These are phyloP conservation scores for Phytophthora cactorum DNA, from an alignment of 352 stramenopile genomes.

Conservation along the genomic window DNA sequence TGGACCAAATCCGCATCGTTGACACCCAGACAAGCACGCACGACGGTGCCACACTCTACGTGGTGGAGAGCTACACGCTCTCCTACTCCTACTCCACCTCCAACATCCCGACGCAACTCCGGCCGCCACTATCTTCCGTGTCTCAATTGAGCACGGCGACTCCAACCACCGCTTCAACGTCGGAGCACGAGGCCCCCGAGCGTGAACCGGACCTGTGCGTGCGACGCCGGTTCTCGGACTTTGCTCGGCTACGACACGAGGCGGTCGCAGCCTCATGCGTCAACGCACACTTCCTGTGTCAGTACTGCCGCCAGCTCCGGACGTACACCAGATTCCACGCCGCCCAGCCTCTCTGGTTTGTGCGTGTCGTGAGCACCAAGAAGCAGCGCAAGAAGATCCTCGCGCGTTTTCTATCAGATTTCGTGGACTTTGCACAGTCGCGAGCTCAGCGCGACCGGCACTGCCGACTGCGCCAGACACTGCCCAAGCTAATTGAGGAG, in stretches of 20 bases:
- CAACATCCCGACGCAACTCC: slow-evolving; percentile 17
- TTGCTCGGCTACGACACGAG: slow-evolving; percentile 34
- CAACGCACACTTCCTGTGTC: slow-evolving; percentile 55
- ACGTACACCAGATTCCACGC: slow-evolving; percentile 48
- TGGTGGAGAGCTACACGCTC: slow-evolving; percentile 42
- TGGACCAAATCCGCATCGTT: slow-evolving; percentile 47
- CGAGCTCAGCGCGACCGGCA: slow-evolving; percentile 24
- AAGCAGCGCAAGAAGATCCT: slow-evolving; percentile 55
- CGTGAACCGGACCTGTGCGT: slow-evolving; percentile 28
- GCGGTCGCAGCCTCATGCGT: slow-evolving; percentile 33
- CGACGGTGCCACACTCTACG: slow-evolving; percentile 42
- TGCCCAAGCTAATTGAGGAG: slow-evolving; percentile 41
- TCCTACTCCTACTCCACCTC: slow-evolving; percentile 22
- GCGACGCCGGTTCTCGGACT: slow-evolving; percentile 36
- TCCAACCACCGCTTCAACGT: slow-evolving; percentile 13
- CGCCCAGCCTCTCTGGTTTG: slow-evolving; percentile 43
- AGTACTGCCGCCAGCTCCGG: slow-evolving; percentile 55
- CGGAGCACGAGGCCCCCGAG: slow-evolving; percentile 14
- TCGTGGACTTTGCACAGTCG: slow-evolving; percentile 41
- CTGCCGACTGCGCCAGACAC: slow-evolving; percentile 36
- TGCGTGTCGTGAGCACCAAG: slow-evolving; percentile 36
- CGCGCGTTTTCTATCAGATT: slow-evolving; percentile 45
- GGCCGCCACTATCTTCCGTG: slow-evolving; percentile 1
- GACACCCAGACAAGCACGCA: slow-evolving; percentile 28
- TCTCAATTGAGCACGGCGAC: slow-evolving; percentile 8